Percentiles rank a stretch among this genome's conserved stretches.
Conservation (phyloP, 441 rosid genomes). For the Theobroma grandiflorum region DNA sequence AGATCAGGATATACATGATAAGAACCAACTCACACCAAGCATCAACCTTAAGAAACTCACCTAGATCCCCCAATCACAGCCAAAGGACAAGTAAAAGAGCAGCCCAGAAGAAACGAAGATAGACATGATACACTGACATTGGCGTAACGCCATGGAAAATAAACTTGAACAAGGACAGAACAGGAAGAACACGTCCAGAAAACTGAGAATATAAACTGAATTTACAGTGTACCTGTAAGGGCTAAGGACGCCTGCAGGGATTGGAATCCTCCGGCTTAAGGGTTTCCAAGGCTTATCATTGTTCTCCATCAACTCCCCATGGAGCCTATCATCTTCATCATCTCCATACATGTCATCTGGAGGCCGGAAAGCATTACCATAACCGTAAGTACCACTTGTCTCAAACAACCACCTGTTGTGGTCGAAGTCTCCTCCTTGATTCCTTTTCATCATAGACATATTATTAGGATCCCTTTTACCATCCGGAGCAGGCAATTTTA, state of each 20-base stretch:
- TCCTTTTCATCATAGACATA: slow-evolving; percentile 90
- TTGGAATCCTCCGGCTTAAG: slow-evolving; percentile 63
- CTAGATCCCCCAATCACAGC: no score
- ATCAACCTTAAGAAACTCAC: no score
- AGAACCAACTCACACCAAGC: no score
- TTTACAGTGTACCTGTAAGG: slow-evolving; percentile 67
- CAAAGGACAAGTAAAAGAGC: no score
- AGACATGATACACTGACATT: no score
- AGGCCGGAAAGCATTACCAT: slow-evolving; percentile 88
- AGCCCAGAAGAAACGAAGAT: no score
- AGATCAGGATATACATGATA: no score
- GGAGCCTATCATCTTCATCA: slow-evolving; percentile 62
- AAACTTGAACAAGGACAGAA: no score
- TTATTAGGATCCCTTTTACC: slow-evolving; percentile 52
- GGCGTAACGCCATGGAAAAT: no score
- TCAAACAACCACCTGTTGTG: slow-evolving; percentile 89
- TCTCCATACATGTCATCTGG: slow-evolving; percentile 69
- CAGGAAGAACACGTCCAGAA: no score
- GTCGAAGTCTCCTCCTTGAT: slow-evolving; percentile 87
- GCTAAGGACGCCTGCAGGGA: slow-evolving; percentile 69
- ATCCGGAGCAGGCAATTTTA: slow-evolving; percentile 76
- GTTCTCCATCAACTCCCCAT: slow-evolving; percentile 60
- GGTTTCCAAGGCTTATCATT: slow-evolving; percentile 94
- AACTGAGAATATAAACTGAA: neutral
- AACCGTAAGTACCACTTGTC: slow-evolving; percentile 84